Evolutionary conservation across 306 rosid species (phyloP), one percentile per base, ranked within the genome.

Genomic region (Lotus japonicus): DNA sequence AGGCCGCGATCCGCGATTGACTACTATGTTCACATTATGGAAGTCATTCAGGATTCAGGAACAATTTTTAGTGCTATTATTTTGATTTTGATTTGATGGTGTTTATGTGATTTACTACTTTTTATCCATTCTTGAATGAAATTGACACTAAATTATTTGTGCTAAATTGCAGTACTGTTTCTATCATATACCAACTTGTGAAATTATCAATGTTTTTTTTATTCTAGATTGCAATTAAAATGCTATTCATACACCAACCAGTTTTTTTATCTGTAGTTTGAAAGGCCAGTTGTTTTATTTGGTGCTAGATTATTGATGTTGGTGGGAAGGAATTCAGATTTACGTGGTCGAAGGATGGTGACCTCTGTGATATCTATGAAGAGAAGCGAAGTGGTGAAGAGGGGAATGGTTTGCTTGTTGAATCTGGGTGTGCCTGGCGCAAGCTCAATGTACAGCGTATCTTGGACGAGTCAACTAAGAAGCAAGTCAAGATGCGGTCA

Each of bases 401-500:
- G 58, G 96, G 90, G 54, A 79, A 81, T 49, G 92, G 97, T 70
- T 82, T 85, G 73, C 95, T 94, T 50, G 87, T 87, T 65, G 97
- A 94, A 77, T 90, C 97, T 26, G 99, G 99, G 58, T 73, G 79
- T 79, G 96, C 96, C 45, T 90, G 99, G 99, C 92, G 99, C 58
- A 94, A 90, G 80, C 77, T 94, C 72, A 94, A 88, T 57, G 95
- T 94, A 66, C 96, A 86, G 48, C 96, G 99, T 56, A 75, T 82
- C 70, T 88, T 94, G 84, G 99, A 94, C 17, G 99, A 94, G 72
- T 88, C 95, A 28, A 81, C 88, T 17, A 79, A 71, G 60, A 90
- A 85, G 72, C 99, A 78, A 56, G 89, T 90, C 71, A 94, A 94
- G 82, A 85, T 55, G 90, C 83, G 80, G 74, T 88, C 97, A 31